Evolutionary conservation across 208 protist genomes (phyloP), one percentile per base, ranked within the genome.

Genomic region (Hexamita inflata): DNA sequence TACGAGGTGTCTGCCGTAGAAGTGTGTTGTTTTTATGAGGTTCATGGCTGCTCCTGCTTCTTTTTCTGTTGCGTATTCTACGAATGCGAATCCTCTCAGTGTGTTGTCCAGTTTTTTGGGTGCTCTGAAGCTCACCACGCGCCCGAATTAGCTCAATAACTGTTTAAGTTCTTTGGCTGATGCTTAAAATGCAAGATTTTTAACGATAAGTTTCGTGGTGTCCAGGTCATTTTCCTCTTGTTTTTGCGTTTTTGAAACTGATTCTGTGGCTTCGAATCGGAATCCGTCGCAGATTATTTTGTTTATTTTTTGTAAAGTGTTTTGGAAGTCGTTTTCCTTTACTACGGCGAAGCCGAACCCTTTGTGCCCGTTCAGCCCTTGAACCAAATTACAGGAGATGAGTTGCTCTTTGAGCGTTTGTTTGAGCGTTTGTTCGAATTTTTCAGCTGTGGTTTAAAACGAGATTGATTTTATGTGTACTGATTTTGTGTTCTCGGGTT

Each of bases 1-100:
- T 28, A 80, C 77, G 1, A 80, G 61, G 28, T 80, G 77, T 35
- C 77, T 40, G 39, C 77, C 77, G 40, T 80, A 80, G 26, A 80
- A 67, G 75, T 80, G 77, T 38, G 58, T 64, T 30, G 49, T 15
- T 39, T 40, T 41, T 26, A 80, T 30, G 45, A 7, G 0, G 1
- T 61, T 24, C 9, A 58, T 15, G 15, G 77, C 77, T 45, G 13
- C 58, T 34, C 26, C 1, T n/a, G 77, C 77, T 41, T 80, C 77
- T 45, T 80, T 42, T 53, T 73, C 30, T 4, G 75, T 80, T 1
- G 30, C 38, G 15, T 77, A 80, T 29, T 80, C 74, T 15, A 80
- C 64, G 59, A 80, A 80, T 29, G 59, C 75, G n/a, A 80, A 80
- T 7, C 77, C 77, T 26, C 77, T 4, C 28, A 65, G 26, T 1